Evolutionary conservation across 1,284 basidiomycete genomes (phyloP).

Genomic region (Heterobasidion occidentale): DNA sequence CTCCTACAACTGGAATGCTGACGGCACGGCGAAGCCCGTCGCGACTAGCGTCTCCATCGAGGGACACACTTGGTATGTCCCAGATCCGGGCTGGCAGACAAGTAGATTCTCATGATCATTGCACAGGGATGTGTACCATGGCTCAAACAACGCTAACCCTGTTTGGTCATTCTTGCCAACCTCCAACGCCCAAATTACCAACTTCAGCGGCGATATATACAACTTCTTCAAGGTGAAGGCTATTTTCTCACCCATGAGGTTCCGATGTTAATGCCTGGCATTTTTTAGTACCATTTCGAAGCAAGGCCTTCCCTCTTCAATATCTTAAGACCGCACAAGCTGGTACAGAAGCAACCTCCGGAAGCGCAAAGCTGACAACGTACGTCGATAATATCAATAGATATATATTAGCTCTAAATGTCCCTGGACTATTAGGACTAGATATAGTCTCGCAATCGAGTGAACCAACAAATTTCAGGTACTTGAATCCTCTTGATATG

Average conservation of each 20-base stretch:
- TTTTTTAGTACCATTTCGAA: conserved; percentile 37
- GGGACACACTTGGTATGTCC: conserved; percentile 40
- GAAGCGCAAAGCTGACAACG: conserved; percentile 47
- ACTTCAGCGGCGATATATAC: conserved; percentile 49
- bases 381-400: conserved; percentile 10
- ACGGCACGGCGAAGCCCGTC: conserved; percentile 39
- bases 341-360: conserved; percentile 49
- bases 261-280: not conserved
- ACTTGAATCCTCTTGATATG: too few species aligned
- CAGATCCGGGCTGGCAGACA: not conserved
- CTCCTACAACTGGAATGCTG: conserved; percentile 34
- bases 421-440: too few species aligned
- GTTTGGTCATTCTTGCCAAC: conserved; percentile 57
- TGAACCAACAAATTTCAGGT: too few species aligned
- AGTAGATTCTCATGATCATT: not conserved
- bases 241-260: not conserved
- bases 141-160: conserved; percentile 49
- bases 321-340: conserved; percentile 48
- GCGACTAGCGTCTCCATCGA: conserved; percentile 36
- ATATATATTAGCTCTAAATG: too few species aligned
- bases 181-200: conserved; percentile 25
- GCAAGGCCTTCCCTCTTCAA: conserved; percentile 37
- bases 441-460: too few species aligned
- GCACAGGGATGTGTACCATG: conserved; percentile 45
- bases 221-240: conserved; percentile 39